Percentiles rank a stretch among this genome's conserved stretches.
phyloP scores from a whole-genome alignment of 108 stramenopile species.

The Chaetoceros tenuissimus region DNA sequence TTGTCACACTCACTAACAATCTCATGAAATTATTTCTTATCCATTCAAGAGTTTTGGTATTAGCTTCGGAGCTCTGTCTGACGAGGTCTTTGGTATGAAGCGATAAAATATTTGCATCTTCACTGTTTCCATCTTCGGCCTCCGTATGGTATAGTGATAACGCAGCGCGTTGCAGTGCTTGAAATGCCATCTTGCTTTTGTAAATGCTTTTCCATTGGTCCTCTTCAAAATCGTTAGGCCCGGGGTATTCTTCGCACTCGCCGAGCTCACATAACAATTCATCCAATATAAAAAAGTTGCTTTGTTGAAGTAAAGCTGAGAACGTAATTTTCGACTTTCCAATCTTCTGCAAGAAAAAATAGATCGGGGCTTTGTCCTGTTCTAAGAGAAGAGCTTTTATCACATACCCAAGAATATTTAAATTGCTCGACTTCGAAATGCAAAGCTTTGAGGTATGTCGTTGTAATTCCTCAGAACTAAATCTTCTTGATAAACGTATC shows the following conservation, averaged over 20 bases:
- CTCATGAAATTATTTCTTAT: conserved; percentile 1
- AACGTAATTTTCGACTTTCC: background rate
- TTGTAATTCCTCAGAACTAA: background rate
- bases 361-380: background rate
- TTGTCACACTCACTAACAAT: background rate
- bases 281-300: background rate
- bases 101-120: too few species aligned
- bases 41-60: background rate
- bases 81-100: too few species aligned
- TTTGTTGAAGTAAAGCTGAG: background rate
- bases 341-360: background rate
- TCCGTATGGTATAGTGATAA: background rate
- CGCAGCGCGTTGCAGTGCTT: background rate
- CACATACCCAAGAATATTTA: background rate
- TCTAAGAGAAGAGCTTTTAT: background rate
- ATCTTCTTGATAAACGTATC: too few species aligned
- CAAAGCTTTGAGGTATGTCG: background rate
- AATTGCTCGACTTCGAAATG: background rate
- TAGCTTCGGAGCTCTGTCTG: background rate
- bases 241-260: background rate
- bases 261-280: background rate
- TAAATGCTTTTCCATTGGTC: background rate
- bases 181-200: background rate
- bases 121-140: too few species aligned
- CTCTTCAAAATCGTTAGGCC: background rate